Conservation (phyloP, 2,329 filamentous ascomycete genomes). For the Ophiostoma himal-ulmi region DNA sequence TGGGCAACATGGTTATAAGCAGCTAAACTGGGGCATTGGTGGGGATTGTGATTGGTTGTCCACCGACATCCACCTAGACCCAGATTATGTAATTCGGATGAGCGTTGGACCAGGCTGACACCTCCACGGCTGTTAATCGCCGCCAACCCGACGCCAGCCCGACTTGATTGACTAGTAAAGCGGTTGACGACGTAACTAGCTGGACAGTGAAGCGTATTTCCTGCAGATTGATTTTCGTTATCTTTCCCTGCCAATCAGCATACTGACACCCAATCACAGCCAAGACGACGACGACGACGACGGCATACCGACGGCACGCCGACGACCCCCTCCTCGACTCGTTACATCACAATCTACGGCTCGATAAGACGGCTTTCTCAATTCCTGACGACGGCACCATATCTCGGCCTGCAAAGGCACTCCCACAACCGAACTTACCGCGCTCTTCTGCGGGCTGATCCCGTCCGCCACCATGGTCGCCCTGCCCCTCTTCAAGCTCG, state of each 20-base stretch:
- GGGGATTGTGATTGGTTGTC: conserved; percentile 21
- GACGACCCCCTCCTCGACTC: background rate
- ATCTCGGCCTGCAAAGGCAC: background rate
- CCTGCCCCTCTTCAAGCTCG: conserved; percentile 62
- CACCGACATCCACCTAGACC: background rate
- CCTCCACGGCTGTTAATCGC: conserved; percentile 1
- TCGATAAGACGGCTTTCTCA: background rate
- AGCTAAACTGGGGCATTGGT: conserved; percentile 2
- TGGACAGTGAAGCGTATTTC: too few relatives aligned
- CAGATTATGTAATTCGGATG: conserved; percentile 18
- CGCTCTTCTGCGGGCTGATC: background rate
- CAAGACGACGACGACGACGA: background rate
- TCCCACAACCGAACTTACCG: background rate
- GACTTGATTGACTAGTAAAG: background rate
- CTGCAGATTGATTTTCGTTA: background rate
- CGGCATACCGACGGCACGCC: background rate
- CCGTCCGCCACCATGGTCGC: conserved; percentile 49
- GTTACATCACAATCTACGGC: background rate
- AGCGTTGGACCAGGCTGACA: conserved; percentile 17
- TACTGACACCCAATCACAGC: background rate
- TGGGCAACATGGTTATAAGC: conserved; percentile 18
- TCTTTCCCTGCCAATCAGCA: background rate
- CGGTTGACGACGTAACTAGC: background rate
- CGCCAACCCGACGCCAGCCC: background rate
- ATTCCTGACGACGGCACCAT: background rate